These are phyloP conservation scores for Gaeumannomyces tritici DNA, from an alignment of 2,329 filamentous ascomycete genomes.

Conservation along the genomic window DNA sequence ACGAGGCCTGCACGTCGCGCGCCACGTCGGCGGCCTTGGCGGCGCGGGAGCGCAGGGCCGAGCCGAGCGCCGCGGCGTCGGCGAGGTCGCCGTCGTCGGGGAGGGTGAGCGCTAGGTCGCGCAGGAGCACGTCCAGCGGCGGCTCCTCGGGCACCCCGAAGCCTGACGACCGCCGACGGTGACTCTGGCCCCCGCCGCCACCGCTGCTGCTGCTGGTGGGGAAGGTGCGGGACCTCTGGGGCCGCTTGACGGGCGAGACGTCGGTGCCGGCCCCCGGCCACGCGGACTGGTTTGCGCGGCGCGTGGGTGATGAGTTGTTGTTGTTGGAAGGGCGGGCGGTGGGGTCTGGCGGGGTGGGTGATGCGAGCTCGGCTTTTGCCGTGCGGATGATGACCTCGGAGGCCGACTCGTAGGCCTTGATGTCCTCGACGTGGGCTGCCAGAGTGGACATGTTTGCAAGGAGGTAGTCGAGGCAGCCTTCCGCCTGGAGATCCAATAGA, in stretches of 20 bases:
- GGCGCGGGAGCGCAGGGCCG: constrained; percentile 27
- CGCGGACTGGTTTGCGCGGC: no score
- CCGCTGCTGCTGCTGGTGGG: not conserved
- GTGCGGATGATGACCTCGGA: constrained; percentile 27
- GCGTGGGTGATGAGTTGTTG: no score
- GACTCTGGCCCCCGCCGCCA: not conserved
- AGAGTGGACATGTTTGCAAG: constrained; percentile 35
- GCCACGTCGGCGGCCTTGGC: constrained; percentile 33
- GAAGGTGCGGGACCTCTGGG: not conserved
- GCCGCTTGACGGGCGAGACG: not conserved
- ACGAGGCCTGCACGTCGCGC: constrained; percentile 35
- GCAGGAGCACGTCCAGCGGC: constrained; percentile 37
- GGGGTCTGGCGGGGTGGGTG: no score
- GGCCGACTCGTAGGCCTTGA: constrained; percentile 35
- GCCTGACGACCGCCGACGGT: not conserved
- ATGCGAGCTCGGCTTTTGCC: constrained; percentile 31
- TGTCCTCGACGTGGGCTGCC: constrained; percentile 28
- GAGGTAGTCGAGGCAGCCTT: constrained; percentile 41
- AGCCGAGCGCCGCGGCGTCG: constrained; percentile 14
- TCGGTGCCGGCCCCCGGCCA: constrained; percentile 15
- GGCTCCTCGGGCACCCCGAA: constrained; percentile 18
- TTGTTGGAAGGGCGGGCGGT: no score
- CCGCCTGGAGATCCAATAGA: constrained; percentile 25
- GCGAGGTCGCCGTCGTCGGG: constrained; percentile 17
- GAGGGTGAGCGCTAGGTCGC: constrained; percentile 33